Conservation (phyloP, 768 basidiomycete species). For the Candolleomyces aberdarensis region DNA sequence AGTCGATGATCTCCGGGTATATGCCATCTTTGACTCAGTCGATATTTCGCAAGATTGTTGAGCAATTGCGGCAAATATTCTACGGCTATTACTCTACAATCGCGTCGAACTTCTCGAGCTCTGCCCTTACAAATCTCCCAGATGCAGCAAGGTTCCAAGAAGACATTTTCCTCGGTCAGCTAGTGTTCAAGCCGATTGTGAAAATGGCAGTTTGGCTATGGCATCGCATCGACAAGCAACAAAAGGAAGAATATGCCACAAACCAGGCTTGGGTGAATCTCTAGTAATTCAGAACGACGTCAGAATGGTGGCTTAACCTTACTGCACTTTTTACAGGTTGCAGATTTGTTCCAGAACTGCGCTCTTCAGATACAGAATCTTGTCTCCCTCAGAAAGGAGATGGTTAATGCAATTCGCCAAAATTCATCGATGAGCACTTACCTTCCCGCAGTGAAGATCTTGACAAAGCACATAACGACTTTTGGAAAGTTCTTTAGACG, state of each 20-base stretch:
- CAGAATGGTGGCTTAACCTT: conserved; percentile 5
- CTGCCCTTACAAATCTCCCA: conserved; percentile 41
- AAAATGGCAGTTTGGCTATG: conserved; percentile 76
- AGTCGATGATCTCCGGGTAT: conserved; percentile 8
- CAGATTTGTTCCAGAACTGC: conserved; percentile 59
- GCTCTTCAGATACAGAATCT: conserved; percentile 53
- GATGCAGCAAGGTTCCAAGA: conserved; percentile 32
- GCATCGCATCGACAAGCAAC: conserved; percentile 44
- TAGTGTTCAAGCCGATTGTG: conserved; percentile 71
- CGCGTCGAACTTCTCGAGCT: conserved; percentile 36
- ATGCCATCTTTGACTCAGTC: background rate
- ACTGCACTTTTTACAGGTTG: conserved; percentile 40
- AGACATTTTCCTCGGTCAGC: conserved; percentile 53
- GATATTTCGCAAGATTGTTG: conserved; percentile 43
- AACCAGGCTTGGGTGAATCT: conserved; percentile 53
- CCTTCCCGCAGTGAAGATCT: conserved; percentile 45
- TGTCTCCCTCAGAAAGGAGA: conserved; percentile 52
- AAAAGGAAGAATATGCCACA: conserved; percentile 38
- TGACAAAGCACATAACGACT: conserved; percentile 65
- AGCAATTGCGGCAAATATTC: conserved; percentile 51
- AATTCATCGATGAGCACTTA: conserved; percentile 33
- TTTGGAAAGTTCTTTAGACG: conserved; percentile 83
- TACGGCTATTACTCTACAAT: conserved; percentile 60
- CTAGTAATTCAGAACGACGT: background rate
- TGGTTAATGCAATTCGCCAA: conserved; percentile 43